These are phyloP conservation scores for Patellifolia procumbens DNA, from an alignment of 179 eudicot species.

Conservation along the genomic window DNA sequence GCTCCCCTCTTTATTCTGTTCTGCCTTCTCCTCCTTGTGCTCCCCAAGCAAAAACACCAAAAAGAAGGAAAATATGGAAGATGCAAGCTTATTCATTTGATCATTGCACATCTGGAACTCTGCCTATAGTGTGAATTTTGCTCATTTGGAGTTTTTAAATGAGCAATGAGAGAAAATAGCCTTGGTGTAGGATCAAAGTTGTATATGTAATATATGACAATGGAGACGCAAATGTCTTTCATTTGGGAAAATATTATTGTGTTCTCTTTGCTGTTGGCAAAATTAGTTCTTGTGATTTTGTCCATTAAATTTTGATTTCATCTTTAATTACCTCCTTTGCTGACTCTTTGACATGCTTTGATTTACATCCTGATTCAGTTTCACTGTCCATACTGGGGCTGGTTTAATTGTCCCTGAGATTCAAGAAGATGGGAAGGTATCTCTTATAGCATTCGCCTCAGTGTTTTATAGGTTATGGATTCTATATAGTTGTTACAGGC, in stretches of 20 bases:
- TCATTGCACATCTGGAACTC: no score
- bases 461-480: not conserved
- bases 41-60: no score
- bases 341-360: slow-evolving; percentile 13
- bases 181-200: no score
- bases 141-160: no score
- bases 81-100: no score
- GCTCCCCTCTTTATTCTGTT: no score
- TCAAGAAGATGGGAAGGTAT: slow-evolving; percentile 90
- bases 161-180: no score
- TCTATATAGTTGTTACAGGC: no score
- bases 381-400: slow-evolving; percentile 96
- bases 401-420: slow-evolving; percentile 95
- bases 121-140: no score
- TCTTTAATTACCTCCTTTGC: not conserved
- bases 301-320: not conserved
- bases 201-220: no score
- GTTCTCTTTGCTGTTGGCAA: slow-evolving; percentile 3
- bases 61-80: no score
- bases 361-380: slow-evolving; percentile 52
- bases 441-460: not conserved
- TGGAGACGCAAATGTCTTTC: not conserved
- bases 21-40: no score
- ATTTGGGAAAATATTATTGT: not conserved
- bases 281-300: not conserved